Evolutionary conservation across 2,329 filamentous ascomycete genomes (phyloP), one percentile per base, ranked within the genome.

Genomic region (Samsoniella hepiali): DNA sequence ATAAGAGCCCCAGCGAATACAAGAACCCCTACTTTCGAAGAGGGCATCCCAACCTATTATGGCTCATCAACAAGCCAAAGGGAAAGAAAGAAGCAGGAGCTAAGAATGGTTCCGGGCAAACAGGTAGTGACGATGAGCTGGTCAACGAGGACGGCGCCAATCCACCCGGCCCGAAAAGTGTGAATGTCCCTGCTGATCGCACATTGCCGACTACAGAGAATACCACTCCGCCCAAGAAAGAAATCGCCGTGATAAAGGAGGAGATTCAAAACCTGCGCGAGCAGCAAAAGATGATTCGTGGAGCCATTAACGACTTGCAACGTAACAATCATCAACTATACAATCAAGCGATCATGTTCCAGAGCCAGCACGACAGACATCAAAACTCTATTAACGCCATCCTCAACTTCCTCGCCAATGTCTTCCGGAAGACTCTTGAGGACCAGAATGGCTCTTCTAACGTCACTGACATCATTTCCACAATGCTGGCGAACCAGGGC

Each of bases 321-420:
- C 86, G 90, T 65, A 93, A 97, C 70, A 95, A 98, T 72, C 88
- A 92, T 65, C 88, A 94, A 66, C 84, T 97, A 36, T 96, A 93
- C 71, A 89, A 91, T 63, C 93, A 97, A 75, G 93, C 94, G 0
- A 84, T 91, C 51, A 88, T 91, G 64, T 97, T 97, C 73, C 93
- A 98, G 75, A 90, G 87, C 64, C 87, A 96, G 72, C 94, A 98
- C 72, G 93, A 94, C 69, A 88, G 95, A n/a, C 95, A 99, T 72
- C 95, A 99, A 73, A 97, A 94, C 73, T 97, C 94, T 0, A 98
- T 99, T 76, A 98, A 97, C 72, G 94, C 94, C n/a, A 98, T 99
- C 66, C 83, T 99, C 49, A 96, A 93, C 57, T 98, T 99, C 75
- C 83, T 99, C 27, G 95, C 94, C 53, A 98, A 96, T 13, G 94